Evolutionary conservation across 176 grass and related monocot species (phyloP), one percentile per base, ranked within the genome.

Genomic region (Poa pratensis): DNA sequence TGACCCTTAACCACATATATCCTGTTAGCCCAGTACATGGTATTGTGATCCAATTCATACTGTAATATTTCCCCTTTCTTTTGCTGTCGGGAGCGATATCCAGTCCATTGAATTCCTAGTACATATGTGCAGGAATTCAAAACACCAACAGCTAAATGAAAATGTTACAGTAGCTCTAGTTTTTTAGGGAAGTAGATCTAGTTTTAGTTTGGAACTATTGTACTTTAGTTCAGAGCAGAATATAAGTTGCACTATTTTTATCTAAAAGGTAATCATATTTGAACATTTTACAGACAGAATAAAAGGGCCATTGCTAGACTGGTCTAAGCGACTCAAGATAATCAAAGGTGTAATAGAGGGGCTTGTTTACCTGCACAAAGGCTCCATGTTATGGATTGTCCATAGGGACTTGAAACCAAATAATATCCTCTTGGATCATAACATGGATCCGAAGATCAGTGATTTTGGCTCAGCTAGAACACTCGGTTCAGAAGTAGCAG

Each of bases 401-500:
- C 39, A 85, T 23, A 65, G 26, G 46, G 83, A 89, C 43, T 65
- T 89, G 77, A 85, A 89, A 69, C 60, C 82, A 58, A 16, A 64
- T 19, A 85, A 77, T 27, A 35, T 89, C 0, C 77, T 89, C 9
- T 62, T 89, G 37, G 87, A 85, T 69, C 7, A 17, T 32, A n/a
- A 69, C 50, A 39, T 89, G 77, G 69, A 19, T 40, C 83, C 88
- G 11, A 89, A 22, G 23, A 89, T 89, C 13, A 3, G 27, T 23
- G 88, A 89, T 81, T 89, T 86, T 52, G 70, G 83, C 17, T 76
- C 78, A 76, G 83, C 77, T 49, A 81, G 53, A 61, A 37, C 17
- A 49, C 27, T 89, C 20, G 60, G 27, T 69, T 81, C 88, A 81
- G 48, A 89, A 27, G 58, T 53, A 69, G 53, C 69, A 67, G 61